Evolutionary conservation across 2,329 filamentous ascomycete species (phyloP).

Genomic region (Periconia digitata): DNA sequence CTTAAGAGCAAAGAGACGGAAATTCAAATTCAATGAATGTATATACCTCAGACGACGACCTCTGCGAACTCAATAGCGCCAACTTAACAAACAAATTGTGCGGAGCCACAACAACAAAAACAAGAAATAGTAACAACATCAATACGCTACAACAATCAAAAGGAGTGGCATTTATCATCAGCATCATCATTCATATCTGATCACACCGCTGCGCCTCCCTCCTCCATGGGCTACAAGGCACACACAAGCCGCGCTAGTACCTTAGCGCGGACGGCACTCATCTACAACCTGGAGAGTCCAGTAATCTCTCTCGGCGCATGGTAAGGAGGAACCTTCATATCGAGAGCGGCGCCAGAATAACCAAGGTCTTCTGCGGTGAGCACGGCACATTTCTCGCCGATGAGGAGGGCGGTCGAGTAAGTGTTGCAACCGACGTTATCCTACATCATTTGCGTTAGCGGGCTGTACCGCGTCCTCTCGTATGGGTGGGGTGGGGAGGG

Average conservation of each 20-base stretch:
- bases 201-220: no score
- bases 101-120: no score
- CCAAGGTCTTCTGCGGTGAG: conserved; percentile 73
- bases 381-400: conserved; percentile 73
- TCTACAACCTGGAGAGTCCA: conserved; percentile 46
- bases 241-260: neutral
- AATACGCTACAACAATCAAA: no score
- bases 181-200: no score
- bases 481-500: neutral
- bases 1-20: no score
- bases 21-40: no score
- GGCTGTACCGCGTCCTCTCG: neutral
- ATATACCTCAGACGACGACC: no score
- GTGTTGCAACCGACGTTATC: conserved; percentile 69
- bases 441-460: neutral
- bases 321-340: conserved; percentile 69
- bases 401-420: conserved; percentile 70
- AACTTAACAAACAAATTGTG: no score
- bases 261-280: neutral
- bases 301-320: conserved; percentile 50
- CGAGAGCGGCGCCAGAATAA: conserved; percentile 70
- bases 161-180: no score
- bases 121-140: no score
- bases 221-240: no score
- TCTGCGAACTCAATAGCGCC: no score